These are phyloP conservation scores for Russula lepida DNA, from an alignment of 768 basidiomycete genomes.

Conservation along the genomic window DNA sequence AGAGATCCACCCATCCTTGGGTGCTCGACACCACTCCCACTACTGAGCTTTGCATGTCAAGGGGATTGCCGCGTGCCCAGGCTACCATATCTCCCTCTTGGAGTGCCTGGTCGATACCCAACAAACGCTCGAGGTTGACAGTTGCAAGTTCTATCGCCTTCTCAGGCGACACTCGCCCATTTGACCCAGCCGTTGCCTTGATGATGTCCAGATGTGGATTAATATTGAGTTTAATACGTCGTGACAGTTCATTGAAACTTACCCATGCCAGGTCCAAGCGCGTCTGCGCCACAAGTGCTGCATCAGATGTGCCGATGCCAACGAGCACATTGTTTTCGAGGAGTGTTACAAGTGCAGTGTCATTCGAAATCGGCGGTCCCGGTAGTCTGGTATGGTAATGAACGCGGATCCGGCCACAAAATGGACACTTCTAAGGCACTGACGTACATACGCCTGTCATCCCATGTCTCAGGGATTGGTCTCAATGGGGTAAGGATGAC, in stretches of 20 bases:
- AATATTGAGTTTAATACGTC: not conserved
- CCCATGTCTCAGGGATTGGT: conserved; percentile 60
- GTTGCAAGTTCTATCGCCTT: conserved; percentile 33
- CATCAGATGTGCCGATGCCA: conserved; percentile 41
- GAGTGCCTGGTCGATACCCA: conserved; percentile 27
- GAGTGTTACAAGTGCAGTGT: conserved; percentile 47
- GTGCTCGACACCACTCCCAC: conserved; percentile 29
- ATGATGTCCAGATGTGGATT: not conserved
- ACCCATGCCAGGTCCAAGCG: conserved; percentile 37
- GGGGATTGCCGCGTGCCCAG: conserved; percentile 28
- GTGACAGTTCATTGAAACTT: conserved; percentile 10
- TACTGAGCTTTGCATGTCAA: conserved; percentile 31
- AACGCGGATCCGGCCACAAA: conserved; percentile 9
- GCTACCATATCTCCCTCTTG: conserved; percentile 27
- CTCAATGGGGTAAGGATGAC: conserved; percentile 61
- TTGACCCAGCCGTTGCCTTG: conserved; percentile 35
- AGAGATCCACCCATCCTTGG: conserved; percentile 25
- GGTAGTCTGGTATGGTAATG: conserved; percentile 40
- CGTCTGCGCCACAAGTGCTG: conserved; percentile 28
- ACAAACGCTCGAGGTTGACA: conserved; percentile 36
- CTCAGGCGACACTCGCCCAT: conserved; percentile 30
- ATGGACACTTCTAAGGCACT: not conserved
- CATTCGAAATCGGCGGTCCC: conserved; percentile 52
- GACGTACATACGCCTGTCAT: conserved; percentile 51
- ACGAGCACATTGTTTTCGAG: conserved; percentile 55